These are phyloP conservation scores for Lipomyces oligophaga DNA, from an alignment of 805 yeast genomes.

Conservation along the genomic window DNA sequence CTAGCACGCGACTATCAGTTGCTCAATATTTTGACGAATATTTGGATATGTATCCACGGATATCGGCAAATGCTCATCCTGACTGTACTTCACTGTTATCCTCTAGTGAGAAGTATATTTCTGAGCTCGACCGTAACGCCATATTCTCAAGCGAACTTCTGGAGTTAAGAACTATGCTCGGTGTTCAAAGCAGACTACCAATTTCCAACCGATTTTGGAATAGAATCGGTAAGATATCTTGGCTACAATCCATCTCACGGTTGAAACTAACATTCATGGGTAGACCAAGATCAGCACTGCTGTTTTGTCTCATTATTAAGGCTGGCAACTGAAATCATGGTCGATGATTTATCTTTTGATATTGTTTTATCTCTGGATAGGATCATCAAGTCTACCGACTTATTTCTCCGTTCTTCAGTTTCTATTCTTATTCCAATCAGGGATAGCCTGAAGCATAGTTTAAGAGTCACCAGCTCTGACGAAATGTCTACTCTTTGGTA, in stretches of 20 bases:
- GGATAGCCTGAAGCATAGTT: constrained; percentile 26
- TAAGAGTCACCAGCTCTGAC: constrained; percentile 37
- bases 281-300: constrained; percentile 44
- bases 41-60: constrained; percentile 5
- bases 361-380: constrained; percentile 48
- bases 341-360: constrained; percentile 38
- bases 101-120: no score
- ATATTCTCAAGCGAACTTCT: constrained; percentile 4
- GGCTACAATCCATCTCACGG: not conserved
- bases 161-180: constrained; percentile 44
- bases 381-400: constrained; percentile 50
- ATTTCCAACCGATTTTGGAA: constrained; percentile 79
- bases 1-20: constrained; percentile 1
- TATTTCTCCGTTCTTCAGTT: constrained; percentile 54
- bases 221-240: constrained; percentile 37
- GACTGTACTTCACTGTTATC: constrained; percentile 5
- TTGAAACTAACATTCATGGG: not conserved
- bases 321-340: constrained; percentile 13
- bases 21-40: constrained; percentile 12
- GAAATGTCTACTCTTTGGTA: constrained; percentile 48
- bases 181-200: constrained; percentile 52
- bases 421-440: constrained; percentile 39
- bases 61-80: constrained; percentile 2
- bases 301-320: constrained; percentile 64
- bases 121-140: no score